A percentile compares a stretch with the other conserved stretches of the same genome.
Conservation (phyloP, 352 stramenopile species). For the Blastocystis sp. region DNA sequence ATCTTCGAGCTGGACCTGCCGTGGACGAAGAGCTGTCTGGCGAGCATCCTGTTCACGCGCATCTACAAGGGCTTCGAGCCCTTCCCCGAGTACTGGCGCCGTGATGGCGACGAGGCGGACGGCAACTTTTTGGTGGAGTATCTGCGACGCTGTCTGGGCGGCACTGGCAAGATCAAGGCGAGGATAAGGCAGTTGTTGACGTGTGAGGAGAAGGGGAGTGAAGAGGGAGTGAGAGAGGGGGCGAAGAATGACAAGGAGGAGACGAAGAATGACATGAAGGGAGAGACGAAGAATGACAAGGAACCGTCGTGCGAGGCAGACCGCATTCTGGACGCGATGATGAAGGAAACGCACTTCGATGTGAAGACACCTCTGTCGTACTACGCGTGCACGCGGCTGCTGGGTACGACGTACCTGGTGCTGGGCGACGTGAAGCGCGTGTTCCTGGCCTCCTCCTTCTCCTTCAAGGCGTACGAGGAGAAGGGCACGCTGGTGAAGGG, state of each 20-base stretch:
- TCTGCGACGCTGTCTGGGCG: slow-evolving; percentile 14
- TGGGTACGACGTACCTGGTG: slow-evolving; percentile 11
- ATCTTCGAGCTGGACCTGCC: slow-evolving; percentile 55
- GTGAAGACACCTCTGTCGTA: neutral
- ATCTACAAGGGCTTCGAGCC: slow-evolving; percentile 45
- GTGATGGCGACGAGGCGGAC: neutral
- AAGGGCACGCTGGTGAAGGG: neutral
- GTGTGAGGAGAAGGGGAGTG: neutral
- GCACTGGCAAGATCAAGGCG: slow-evolving; percentile 9
- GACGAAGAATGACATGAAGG: too few relatives aligned
- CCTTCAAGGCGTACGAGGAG: neutral
- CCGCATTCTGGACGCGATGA: slow-evolving; percentile 5
- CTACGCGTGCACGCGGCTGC: neutral
- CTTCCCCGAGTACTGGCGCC: neutral
- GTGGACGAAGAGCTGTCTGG: slow-evolving; percentile 32
- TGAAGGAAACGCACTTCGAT: slow-evolving; percentile 1
- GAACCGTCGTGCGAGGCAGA: slow-evolving; percentile 7
- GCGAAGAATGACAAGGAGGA: too few relatives aligned
- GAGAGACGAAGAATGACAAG: too few relatives aligned
- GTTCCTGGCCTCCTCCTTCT: neutral
- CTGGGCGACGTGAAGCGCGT: slow-evolving; percentile 17
- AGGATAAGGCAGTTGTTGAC: slow-evolving; percentile 36
- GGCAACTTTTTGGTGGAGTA: neutral
- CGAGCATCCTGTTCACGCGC: slow-evolving; percentile 45
- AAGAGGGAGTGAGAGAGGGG: too few relatives aligned